Base-by-base conservation (phyloP, 2,329 filamentous ascomycete species). In the Ambrosiella beaveri region DNA sequence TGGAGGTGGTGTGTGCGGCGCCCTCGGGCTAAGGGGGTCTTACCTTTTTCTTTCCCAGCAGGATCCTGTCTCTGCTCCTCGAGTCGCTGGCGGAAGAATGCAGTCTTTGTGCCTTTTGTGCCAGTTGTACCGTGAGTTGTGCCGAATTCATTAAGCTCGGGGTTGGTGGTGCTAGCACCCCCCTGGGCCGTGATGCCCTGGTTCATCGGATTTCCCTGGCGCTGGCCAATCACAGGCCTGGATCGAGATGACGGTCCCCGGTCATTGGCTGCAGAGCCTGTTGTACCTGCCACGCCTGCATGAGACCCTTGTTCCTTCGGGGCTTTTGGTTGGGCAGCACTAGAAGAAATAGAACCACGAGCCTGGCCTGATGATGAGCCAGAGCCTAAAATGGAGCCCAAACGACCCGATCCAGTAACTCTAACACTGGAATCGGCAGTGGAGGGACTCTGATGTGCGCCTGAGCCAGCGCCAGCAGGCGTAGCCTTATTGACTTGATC, bases 251-350 rank as follows among this genome's bases (percentile, higher is more conserved):
- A 27, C n/a, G 36, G 44, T n/a, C 55, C 54, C 58, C 36, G 50
- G 50, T 52, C 44, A 54, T 49, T 45, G 40, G 44, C 38, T 9
- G 51, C 51, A 59, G 41, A 37, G 13, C 47, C 47, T 51, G 47
- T n/a, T 7, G 9, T 38, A 56, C 53, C 44, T 47, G n/a, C 44
- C 44, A 15, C 47, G 54, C 60, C 54, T 61, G 54, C 41, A 44
- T 15, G 12, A 50, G 41, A 37, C 40, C 36, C 54, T 41, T 52
- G 39, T 39, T 38, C 39, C 57, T n/a, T 62, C 60, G 39, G 5
- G 7, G 12, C 37, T 39, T 49, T 35, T 61, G 65, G 49, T 63
- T 66, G 19, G 64, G 66, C 1, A 66, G 64, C 47, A 49, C 17
- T 9, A 55, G 15, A n/a, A 37, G 39, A 49, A 27, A 49, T 27